Evolutionary conservation across 2,329 filamentous ascomycete species (phyloP).

Genomic region (Alternaria gansuensis): DNA sequence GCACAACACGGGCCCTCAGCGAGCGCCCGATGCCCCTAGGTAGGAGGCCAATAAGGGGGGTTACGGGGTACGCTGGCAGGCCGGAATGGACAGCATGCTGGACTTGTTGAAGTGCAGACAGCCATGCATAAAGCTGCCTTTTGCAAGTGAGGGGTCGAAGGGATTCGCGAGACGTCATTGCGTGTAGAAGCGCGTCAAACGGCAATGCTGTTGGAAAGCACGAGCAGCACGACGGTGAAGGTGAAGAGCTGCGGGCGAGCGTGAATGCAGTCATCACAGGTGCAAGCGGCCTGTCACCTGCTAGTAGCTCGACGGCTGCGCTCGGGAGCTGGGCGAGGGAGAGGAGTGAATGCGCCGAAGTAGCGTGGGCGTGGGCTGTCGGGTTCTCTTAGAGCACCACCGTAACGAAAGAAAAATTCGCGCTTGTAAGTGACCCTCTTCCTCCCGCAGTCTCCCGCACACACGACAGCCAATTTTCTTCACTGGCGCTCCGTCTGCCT

Average conservation of each 20-base stretch:
- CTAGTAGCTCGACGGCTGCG: constrained; percentile 22
- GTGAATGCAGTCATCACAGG: constrained; percentile 4
- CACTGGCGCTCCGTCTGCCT: constrained; percentile 39
- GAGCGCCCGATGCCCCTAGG: constrained; percentile 29
- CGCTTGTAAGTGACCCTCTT: constrained; percentile 33
- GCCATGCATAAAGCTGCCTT: constrained; percentile 11
- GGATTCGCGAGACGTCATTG: constrained; percentile 32
- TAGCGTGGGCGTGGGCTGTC: constrained; percentile 29
- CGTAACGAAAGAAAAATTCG: constrained; percentile 31
- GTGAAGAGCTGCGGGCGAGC: not conserved
- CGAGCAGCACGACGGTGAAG: constrained; percentile 8
- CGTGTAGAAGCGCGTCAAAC: constrained; percentile 21
- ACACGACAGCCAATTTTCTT: constrained; percentile 49
- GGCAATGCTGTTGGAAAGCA: constrained; percentile 14
- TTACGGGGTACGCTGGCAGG: not conserved
- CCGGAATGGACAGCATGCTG: not conserved
- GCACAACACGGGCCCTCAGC: constrained; percentile 23
- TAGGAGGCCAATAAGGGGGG: constrained; percentile 5
- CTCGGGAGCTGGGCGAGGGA: constrained; percentile 25
- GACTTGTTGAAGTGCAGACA: constrained; percentile 3
- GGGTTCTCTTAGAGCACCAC: constrained; percentile 28
- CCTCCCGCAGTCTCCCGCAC: constrained; percentile 40
- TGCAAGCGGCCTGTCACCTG: constrained; percentile 9
- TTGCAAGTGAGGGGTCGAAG: constrained; percentile 21
- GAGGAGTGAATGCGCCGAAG: constrained; percentile 27